phyloP scores from a whole-genome alignment of 169 alveolate genomes.

The Cryptosporidium canis region DNA sequence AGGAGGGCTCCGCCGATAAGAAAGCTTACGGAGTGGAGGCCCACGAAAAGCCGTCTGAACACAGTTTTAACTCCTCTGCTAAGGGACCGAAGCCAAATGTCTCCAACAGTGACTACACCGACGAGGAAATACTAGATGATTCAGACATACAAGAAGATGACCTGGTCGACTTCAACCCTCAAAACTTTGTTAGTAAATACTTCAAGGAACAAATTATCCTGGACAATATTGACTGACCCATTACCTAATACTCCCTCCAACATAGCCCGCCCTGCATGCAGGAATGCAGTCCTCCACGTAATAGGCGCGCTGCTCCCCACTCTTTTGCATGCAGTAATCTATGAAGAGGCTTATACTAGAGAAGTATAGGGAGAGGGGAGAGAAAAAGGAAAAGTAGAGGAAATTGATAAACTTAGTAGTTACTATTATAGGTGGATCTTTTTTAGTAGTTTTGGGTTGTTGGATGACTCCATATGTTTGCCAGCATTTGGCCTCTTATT shows the following conservation, averaged over 20 bases:
- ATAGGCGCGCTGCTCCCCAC: background rate
- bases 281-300: background rate
- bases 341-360: background rate
- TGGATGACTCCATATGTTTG: background rate
- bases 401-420: background rate
- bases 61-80: background rate
- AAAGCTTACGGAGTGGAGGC: background rate
- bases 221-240: background rate
- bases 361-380: background rate
- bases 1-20: background rate
- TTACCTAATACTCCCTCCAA: background rate
- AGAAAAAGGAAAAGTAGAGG: background rate
- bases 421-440: background rate
- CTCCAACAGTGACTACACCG: slow-evolving; percentile 56
- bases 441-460: background rate
- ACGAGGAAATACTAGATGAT: slow-evolving; percentile 52
- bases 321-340: background rate
- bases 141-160: slow-evolving; percentile 30
- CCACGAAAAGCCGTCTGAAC: background rate
- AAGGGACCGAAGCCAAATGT: background rate
- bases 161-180: slow-evolving; percentile 18
- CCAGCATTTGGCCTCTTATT: background rate
- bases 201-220: background rate
- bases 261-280: background rate
- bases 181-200: slow-evolving; percentile 43